These are phyloP conservation scores for Westerdykella ornata DNA, from an alignment of 2,329 filamentous ascomycete genomes.

Conservation along the genomic window DNA sequence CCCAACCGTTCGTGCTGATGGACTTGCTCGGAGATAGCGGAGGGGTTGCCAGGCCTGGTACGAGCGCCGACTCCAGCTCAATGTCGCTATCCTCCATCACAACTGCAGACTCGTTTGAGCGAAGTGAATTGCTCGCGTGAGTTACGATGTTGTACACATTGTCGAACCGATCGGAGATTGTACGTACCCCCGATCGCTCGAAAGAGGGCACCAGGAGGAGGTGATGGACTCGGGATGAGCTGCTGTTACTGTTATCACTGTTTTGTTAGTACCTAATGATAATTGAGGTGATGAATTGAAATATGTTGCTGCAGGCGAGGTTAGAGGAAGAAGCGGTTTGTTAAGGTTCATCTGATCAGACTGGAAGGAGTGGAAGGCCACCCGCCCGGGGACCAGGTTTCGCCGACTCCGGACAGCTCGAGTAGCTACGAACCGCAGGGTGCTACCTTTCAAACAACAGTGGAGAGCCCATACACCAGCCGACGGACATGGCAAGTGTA, in stretches of 20 bases:
- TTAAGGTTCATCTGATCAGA: background rate
- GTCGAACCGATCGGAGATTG: constrained; percentile 16
- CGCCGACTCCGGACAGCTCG: constrained; percentile 12
- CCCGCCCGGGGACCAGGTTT: constrained; percentile 18
- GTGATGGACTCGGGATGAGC: constrained; percentile 7
- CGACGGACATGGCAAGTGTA: constrained; percentile 37
- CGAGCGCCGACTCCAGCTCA: constrained; percentile 7
- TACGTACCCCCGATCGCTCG: background rate
- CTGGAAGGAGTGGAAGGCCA: constrained; percentile 12
- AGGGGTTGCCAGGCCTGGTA: constrained; percentile 22
- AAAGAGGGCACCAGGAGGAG: constrained; percentile 6
- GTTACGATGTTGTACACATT: constrained; percentile 15
- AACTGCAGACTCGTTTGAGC: background rate
- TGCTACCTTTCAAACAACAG: background rate
- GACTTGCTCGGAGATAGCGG: constrained; percentile 33
- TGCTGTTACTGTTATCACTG: constrained; percentile 23
- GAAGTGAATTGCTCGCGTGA: constrained; percentile 6
- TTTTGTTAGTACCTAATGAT: constrained; percentile 22
- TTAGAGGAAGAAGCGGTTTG: constrained; percentile 5
- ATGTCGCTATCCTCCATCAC: constrained; percentile 20
- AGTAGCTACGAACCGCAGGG: constrained; percentile 1
- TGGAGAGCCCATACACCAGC: no score
- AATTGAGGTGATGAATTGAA: no score
- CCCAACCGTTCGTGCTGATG: constrained; percentile 27
- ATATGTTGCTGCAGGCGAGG: constrained; percentile 1